A percentile compares a stretch with the other conserved stretches of the same genome.
phyloP scores from a whole-genome alignment of 1,284 basidiomycete species.

The Fistulinella cinereoalba region DNA sequence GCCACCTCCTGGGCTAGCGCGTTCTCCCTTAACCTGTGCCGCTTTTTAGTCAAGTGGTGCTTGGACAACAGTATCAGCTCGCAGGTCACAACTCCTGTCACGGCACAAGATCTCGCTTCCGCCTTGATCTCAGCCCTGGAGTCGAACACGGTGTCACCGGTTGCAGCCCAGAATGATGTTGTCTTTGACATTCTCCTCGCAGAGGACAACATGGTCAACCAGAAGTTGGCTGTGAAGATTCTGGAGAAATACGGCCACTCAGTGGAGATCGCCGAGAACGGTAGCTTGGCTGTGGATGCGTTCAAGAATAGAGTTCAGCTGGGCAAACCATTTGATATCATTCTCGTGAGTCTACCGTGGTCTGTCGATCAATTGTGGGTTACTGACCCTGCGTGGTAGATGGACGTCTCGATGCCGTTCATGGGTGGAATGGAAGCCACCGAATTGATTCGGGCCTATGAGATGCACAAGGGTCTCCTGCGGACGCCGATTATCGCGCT shows the following conservation, averaged over 20 bases:
- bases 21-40: constrained; percentile 6
- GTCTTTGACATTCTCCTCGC: constrained; percentile 94
- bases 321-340: constrained; percentile 79
- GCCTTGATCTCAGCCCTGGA: constrained; percentile 95
- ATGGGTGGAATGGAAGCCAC: constrained; percentile 95
- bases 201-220: constrained; percentile 98
- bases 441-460: constrained; percentile 77
- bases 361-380: neutral
- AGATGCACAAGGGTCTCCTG: constrained; percentile 68
- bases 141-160: constrained; percentile 84
- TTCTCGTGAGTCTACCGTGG: constrained; percentile 57
- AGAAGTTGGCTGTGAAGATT: constrained; percentile 96
- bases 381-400: constrained; percentile 45
- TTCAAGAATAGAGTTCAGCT: constrained; percentile 78
- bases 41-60: constrained; percentile 77
- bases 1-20: constrained; percentile 1
- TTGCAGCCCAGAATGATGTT: constrained; percentile 76
- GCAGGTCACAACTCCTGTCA: constrained; percentile 89
- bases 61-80: constrained; percentile 88
- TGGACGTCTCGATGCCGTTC: constrained; percentile 98
- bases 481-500: constrained; percentile 94
- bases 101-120: constrained; percentile 85
- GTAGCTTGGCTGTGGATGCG: constrained; percentile 85
- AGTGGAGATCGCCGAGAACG: constrained; percentile 98
- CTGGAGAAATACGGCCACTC: constrained; percentile 95